These are phyloP conservation scores for Lecanoromycetidae sp. DNA, from an alignment of 2,329 filamentous ascomycete species.

Conservation along the genomic window DNA sequence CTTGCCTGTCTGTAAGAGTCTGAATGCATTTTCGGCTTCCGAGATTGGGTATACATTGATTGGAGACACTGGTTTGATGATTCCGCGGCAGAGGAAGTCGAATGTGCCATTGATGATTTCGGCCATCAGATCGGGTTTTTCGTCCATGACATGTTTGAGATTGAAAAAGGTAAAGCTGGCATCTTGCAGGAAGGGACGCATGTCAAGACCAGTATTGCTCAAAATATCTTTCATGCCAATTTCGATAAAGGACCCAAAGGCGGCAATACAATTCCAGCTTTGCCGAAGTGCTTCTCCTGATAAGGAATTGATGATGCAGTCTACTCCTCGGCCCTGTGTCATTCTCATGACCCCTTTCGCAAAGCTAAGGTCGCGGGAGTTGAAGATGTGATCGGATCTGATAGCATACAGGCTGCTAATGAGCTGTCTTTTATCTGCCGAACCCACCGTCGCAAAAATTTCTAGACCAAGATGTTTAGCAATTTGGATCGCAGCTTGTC, in stretches of 20 bases:
- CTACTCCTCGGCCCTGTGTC: conserved; percentile 15
- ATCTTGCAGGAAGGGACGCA: conserved; percentile 21
- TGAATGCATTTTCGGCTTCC: conserved; percentile 10
- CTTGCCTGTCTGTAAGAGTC: conserved; percentile 12
- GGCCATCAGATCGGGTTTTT: conserved; percentile 7
- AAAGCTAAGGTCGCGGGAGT: conserved; percentile 19
- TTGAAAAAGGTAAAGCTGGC: conserved; percentile 18
- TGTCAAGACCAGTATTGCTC: conserved; percentile 16
- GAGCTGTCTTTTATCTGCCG: conserved; percentile 17
- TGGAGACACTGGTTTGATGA: conserved; percentile 3
- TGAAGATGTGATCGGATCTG: conserved; percentile 18
- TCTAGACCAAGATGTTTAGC: conserved; percentile 15
- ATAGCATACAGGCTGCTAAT: conserved; percentile 19
- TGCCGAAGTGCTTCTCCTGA: conserved; percentile 22
- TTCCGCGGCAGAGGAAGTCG: neutral
- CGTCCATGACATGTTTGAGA: conserved; percentile 1
- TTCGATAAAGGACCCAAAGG: conserved; percentile 21
- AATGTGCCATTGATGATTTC: conserved; percentile 2
- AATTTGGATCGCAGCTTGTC: conserved; percentile 18
- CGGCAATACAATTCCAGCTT: conserved; percentile 20
- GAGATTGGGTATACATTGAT: conserved; percentile 12
- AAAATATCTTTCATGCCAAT: conserved; percentile 22
- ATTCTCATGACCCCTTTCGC: conserved; percentile 8
- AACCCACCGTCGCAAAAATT: conserved; percentile 18
- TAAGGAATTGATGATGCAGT: conserved; percentile 22